Percentiles rank a stretch among this genome's conserved stretches.
Conservation (phyloP, 495 filamentous ascomycete genomes). For the Aspergillus leporis region DNA sequence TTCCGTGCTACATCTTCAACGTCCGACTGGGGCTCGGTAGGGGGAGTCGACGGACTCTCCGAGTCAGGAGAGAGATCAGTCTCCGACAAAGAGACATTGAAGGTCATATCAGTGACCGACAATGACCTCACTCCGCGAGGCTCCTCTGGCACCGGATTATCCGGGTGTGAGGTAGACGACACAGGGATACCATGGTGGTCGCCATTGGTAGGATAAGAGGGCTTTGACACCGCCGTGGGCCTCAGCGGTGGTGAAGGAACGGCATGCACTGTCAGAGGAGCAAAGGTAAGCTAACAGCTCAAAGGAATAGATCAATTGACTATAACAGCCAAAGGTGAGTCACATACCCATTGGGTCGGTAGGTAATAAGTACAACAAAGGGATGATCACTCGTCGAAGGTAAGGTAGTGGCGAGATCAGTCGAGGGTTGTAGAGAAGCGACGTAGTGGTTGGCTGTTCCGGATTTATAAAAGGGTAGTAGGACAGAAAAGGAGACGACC, state of each 20-base stretch:
- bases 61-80: conserved; percentile 42
- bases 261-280: conserved; percentile 35
- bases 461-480: conserved; percentile 7
- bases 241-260: conserved; percentile 29
- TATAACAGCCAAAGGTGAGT: background rate
- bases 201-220: conserved; percentile 26
- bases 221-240: conserved; percentile 27
- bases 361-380: background rate
- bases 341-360: conserved; percentile 23
- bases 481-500: conserved; percentile 1
- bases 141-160: conserved; percentile 59
- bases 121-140: conserved; percentile 45
- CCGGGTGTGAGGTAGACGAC: conserved; percentile 53
- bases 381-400: background rate
- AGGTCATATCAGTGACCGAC: conserved; percentile 41
- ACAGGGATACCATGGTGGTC: conserved; percentile 40
- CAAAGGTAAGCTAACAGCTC: background rate
- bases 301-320: background rate
- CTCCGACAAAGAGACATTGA: conserved; percentile 41
- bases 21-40: conserved; percentile 51
- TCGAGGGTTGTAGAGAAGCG: conserved; percentile 1
- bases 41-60: conserved; percentile 52
- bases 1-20: conserved; percentile 39
- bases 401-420: background rate
- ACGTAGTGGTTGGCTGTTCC: conserved; percentile 3